A percentile compares a stretch with the other conserved stretches of the same genome.
These are phyloP conservation scores for Dactylonectria macrodidyma DNA, from an alignment of 2,329 filamentous ascomycete genomes.

Conservation along the genomic window DNA sequence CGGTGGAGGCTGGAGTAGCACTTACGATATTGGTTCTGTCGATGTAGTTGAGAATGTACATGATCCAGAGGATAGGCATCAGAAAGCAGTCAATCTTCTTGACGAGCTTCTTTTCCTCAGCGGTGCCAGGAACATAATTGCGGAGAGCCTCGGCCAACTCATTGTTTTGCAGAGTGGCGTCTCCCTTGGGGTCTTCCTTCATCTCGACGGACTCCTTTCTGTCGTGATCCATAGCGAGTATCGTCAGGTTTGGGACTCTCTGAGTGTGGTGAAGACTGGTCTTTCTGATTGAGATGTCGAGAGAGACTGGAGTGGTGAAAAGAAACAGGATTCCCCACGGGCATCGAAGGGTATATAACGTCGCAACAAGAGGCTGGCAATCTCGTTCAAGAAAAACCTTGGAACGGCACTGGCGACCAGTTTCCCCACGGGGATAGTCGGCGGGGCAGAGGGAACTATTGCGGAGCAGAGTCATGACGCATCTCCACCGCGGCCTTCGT, in stretches of 20 bases:
- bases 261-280: background rate
- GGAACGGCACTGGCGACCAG: background rate
- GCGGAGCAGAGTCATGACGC: background rate
- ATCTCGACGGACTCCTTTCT: constrained; percentile 18
- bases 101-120: constrained; percentile 55
- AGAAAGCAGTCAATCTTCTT: constrained; percentile 62
- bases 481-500: background rate
- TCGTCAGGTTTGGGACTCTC: background rate
- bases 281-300: background rate
- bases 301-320: background rate
- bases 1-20: background rate
- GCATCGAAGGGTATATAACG: background rate
- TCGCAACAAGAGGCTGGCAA: background rate
- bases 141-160: constrained; percentile 5
- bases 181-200: constrained; percentile 8
- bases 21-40: constrained; percentile 47
- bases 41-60: constrained; percentile 47
- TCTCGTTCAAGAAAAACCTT: background rate
- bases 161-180: background rate
- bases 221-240: constrained; percentile 11
- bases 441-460: background rate
- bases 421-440: background rate
- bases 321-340: background rate
- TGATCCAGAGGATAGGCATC: constrained; percentile 61
- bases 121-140: constrained; percentile 17